Percentiles rank a stretch among this genome's conserved stretches.
Conservation (phyloP, 495 filamentous ascomycete species). For the Penicillium cataractarum region DNA sequence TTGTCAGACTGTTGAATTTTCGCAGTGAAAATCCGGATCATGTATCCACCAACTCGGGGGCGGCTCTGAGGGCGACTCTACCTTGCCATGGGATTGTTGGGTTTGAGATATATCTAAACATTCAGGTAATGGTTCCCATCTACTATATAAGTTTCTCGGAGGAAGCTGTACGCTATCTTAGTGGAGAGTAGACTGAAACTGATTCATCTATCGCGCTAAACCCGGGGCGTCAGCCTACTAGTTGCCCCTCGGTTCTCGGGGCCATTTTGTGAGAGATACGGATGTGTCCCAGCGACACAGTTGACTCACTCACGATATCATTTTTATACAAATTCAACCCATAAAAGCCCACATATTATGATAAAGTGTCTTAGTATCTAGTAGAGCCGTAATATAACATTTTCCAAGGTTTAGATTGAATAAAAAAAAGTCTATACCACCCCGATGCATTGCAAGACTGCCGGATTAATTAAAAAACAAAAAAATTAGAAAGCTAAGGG, state of each 20-base stretch:
- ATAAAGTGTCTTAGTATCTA: not conserved
- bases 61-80: not conserved
- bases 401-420: not conserved
- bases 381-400: not conserved
- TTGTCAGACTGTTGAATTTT: no score
- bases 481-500: not conserved
- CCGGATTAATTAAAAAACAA: not conserved
- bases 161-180: not conserved
- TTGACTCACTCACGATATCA: not conserved
- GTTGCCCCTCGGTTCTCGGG: not conserved
- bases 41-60: no score
- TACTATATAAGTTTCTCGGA: not conserved
- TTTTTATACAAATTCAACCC: not conserved
- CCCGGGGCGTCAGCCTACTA: not conserved
- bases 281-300: not conserved
- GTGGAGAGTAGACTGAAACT: not conserved
- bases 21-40: no score
- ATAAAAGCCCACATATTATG: no score
- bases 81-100: not conserved
- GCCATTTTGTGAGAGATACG: constrained; percentile 1
- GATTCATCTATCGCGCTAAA: not conserved
- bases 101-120: not conserved
- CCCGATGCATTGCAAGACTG: not conserved
- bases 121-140: not conserved
- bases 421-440: not conserved